Conservation (phyloP, 192 early-diverging fungal genomes). For the Podila minutissima region DNA sequence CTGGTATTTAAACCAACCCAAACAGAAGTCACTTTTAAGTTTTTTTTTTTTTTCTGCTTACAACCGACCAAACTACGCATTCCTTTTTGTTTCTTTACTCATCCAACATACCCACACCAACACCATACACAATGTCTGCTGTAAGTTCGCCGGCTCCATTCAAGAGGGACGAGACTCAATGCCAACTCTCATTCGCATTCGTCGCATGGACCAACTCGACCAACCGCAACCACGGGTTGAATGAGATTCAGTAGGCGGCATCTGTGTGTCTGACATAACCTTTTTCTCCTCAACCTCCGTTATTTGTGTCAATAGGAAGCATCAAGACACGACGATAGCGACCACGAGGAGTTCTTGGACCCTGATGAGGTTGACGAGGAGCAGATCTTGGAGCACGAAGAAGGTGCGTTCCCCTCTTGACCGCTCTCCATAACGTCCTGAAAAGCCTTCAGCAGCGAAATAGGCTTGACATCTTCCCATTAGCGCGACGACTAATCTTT, state of each 20-base stretch:
- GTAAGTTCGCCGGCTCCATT: neutral
- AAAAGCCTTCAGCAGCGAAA: too few relatives aligned
- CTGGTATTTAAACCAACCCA: too few relatives aligned
- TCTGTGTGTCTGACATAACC: too few relatives aligned
- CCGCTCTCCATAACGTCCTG: neutral
- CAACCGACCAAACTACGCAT: neutral
- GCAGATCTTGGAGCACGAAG: conserved; percentile 60
- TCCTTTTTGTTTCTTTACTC: neutral
- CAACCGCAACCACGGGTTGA: neutral
- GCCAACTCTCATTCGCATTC: neutral
- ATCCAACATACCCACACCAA: neutral
- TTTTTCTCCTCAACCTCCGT: conserved; percentile 2
- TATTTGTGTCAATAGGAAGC: conserved; percentile 40
- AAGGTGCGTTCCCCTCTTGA: neutral
- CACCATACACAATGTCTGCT: conserved; percentile 1
- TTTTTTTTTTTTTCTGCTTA: neutral
- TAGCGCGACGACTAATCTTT: neutral
- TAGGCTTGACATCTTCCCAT: neutral
- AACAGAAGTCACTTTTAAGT: too few relatives aligned
- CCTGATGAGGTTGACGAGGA: conserved; percentile 61
- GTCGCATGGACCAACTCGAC: neutral
- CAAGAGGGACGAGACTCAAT: neutral
- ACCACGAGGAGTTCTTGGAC: conserved; percentile 61
- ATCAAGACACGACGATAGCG: conserved; percentile 56
- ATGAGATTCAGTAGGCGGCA: neutral